Conservation (phyloP, 2,329 filamentous ascomycete species). For the Beauveria brongniartii region DNA sequence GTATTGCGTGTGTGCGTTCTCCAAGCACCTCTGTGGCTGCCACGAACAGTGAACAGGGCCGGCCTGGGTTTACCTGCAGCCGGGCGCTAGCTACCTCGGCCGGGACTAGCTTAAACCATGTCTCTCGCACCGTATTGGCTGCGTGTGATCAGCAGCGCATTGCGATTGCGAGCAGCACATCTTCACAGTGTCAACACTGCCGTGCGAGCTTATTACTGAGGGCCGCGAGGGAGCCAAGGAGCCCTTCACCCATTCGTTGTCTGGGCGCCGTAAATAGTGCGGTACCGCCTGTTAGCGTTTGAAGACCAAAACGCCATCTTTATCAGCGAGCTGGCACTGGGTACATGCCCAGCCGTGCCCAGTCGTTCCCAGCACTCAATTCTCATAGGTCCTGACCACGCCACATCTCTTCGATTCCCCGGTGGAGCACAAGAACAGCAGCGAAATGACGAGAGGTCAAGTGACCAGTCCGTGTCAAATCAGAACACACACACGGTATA, state of each 20-base stretch:
- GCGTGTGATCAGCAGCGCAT: constrained; percentile 1
- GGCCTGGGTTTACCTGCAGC: neutral
- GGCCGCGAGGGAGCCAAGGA: neutral
- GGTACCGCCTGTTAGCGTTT: neutral
- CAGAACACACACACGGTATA: neutral
- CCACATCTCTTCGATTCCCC: neutral
- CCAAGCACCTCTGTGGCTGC: neutral
- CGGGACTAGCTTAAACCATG: constrained; percentile 6
- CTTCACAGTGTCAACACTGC: neutral
- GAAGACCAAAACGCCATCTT: neutral
- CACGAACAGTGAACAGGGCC: neutral
- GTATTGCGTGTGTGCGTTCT: neutral
- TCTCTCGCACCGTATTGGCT: constrained; percentile 7
- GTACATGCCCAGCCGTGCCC: neutral
- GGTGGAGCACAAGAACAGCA: neutral
- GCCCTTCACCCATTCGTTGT: neutral
- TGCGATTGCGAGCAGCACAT: constrained; percentile 1
- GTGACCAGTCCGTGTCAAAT: constrained; percentile 10
- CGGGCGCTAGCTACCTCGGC: constrained; percentile 7
- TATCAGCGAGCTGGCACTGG: neutral
- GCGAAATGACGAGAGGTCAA: constrained; percentile 13
- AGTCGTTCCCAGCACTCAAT: neutral
- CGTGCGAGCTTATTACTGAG: neutral
- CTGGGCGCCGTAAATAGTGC: neutral
- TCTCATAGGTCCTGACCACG: neutral